Conservation (phyloP, 2,329 filamentous ascomycete genomes). For the Periconia macrospinosa region DNA sequence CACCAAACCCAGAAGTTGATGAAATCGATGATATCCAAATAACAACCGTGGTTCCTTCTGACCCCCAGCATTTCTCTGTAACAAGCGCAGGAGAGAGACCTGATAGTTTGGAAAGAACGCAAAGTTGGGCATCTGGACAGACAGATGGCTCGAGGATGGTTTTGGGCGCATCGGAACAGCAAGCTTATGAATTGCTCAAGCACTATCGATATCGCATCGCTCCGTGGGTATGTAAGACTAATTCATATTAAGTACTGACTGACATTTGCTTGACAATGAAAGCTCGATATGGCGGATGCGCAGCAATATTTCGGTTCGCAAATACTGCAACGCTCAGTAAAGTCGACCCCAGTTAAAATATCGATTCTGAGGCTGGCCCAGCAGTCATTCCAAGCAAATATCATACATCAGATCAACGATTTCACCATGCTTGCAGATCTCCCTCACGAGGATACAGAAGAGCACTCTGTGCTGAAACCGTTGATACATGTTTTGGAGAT, state of each 20-base stretch:
- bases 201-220: constrained; percentile 58
- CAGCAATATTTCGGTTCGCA: constrained; percentile 56
- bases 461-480: constrained; percentile 13
- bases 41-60: no score
- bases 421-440: constrained; percentile 48
- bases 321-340: constrained; percentile 53
- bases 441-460: constrained; percentile 11
- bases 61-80: no score
- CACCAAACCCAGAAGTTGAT: no score
- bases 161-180: constrained; percentile 4
- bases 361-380: constrained; percentile 57
- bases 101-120: no score
- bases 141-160: background rate
- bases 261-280: background rate
- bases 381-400: constrained; percentile 31
- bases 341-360: constrained; percentile 49
- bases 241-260: background rate
- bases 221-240: constrained; percentile 48
- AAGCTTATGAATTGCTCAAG: constrained; percentile 39
- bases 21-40: no score
- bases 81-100: no score
- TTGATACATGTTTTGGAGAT: constrained; percentile 8
- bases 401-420: constrained; percentile 51
- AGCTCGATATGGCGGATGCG: constrained; percentile 62
- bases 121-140: no score